Conservation (phyloP, 2,329 filamentous ascomycete genomes). For the Aspergillus fischeri region DNA sequence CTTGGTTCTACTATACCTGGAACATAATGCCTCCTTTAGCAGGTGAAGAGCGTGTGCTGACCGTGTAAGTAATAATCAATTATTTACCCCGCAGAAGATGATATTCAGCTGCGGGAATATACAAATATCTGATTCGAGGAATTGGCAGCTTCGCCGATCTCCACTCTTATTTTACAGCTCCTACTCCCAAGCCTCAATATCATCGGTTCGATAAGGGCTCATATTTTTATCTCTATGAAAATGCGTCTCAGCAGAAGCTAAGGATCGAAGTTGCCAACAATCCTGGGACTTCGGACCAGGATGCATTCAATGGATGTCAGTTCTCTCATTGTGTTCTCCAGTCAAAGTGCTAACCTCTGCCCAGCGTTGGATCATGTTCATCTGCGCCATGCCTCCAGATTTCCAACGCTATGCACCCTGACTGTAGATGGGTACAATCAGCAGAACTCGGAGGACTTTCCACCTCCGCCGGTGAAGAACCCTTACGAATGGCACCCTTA, state of each 20-base stretch:
- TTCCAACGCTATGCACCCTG: constrained; percentile 57
- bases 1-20: constrained; percentile 6
- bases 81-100: constrained; percentile 17
- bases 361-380: constrained; percentile 50
- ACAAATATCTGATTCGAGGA: constrained; percentile 6
- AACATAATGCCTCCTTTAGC: constrained; percentile 42
- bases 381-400: constrained; percentile 55
- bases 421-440: constrained; percentile 45
- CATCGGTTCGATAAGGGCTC: constrained; percentile 63
- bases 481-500: constrained; percentile 51
- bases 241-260: constrained; percentile 48
- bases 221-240: constrained; percentile 62
- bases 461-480: constrained; percentile 23
- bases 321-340: constrained; percentile 7
- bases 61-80: constrained; percentile 36
- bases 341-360: constrained; percentile 1
- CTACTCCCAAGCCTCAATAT: constrained; percentile 52
- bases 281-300: constrained; percentile 59
- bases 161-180: constrained; percentile 60
- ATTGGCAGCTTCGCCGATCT: constrained; percentile 56
- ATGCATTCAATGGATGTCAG: constrained; percentile 60
- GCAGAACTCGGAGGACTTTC: constrained; percentile 21
- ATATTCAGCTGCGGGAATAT: not conserved
- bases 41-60: constrained; percentile 45
- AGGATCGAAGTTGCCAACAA: constrained; percentile 62